These are phyloP conservation scores for Asterophora parasitica DNA, from an alignment of 768 basidiomycete genomes.

Conservation along the genomic window DNA sequence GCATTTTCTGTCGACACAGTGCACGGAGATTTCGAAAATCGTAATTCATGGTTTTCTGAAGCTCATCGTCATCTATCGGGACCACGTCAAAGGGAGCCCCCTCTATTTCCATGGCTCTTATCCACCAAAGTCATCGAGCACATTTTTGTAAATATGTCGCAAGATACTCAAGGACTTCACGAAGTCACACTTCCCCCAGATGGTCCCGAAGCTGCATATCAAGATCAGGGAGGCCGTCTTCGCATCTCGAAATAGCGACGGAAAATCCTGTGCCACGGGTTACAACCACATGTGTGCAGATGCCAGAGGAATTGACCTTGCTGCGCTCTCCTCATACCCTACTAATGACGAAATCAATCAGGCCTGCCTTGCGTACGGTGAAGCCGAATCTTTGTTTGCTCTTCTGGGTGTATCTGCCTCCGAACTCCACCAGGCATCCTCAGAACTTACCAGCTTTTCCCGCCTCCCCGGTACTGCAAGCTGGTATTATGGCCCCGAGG, in stretches of 20 bases:
- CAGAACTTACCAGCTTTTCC: not conserved
- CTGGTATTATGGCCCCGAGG: not conserved
- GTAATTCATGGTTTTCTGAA: not conserved
- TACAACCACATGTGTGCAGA: too few species aligned
- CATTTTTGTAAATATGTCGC: not conserved
- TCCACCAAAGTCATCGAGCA: not conserved
- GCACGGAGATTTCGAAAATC: not conserved
- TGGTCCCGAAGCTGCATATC: too few species aligned
- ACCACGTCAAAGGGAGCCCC: not conserved
- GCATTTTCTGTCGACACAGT: too few species aligned
- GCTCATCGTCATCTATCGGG: not conserved
- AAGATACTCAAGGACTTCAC: not conserved
- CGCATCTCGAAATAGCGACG: too few species aligned
- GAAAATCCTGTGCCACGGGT: too few species aligned
- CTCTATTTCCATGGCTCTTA: not conserved
- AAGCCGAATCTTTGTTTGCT: constrained; percentile 18
- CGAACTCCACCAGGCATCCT: not conserved
- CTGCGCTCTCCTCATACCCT: not conserved
- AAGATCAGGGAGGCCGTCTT: too few species aligned
- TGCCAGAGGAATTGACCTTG: too few species aligned
- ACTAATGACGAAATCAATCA: not conserved
- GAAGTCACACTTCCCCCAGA: too few species aligned
- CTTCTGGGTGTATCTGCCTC: constrained; percentile 16
- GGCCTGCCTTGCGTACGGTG: constrained; percentile 11
- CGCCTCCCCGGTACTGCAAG: not conserved